phyloP scores from a whole-genome alignment of 176 grass and related monocot species.

The Zoysia pacifica region DNA sequence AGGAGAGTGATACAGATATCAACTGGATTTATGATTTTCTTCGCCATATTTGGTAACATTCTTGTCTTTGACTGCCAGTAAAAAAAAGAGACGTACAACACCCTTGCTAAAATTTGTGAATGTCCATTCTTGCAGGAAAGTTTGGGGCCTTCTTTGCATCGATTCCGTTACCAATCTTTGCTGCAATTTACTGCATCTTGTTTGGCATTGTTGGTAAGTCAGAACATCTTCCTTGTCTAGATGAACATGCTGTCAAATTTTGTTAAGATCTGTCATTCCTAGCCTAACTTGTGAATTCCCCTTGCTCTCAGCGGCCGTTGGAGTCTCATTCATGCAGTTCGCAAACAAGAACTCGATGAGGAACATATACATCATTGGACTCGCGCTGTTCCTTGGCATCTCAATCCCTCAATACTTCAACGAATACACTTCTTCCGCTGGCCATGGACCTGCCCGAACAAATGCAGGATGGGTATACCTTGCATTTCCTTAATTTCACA shows the following conservation, averaged over 20 bases:
- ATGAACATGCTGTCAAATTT: neutral
- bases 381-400: constrained; percentile 81
- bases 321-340: constrained; percentile 87
- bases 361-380: constrained; percentile 90
- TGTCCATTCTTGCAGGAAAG: constrained; percentile 61
- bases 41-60: constrained; percentile 86
- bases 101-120: constrained; percentile 35
- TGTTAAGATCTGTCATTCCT: neutral
- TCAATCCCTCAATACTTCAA: constrained; percentile 95
- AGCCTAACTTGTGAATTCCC: constrained; percentile 17
- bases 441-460: constrained; percentile 65
- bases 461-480: constrained; percentile 94
- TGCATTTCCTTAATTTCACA: neutral
- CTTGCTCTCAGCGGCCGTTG: constrained; percentile 70
- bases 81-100: neutral
- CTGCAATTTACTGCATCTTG: constrained; percentile 85
- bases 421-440: constrained; percentile 68
- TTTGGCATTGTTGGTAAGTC: constrained; percentile 92
- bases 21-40: constrained; percentile 97
- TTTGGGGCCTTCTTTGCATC: constrained; percentile 99
- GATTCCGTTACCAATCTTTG: constrained; percentile 92
- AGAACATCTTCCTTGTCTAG: neutral
- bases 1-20: constrained; percentile 92
- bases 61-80: constrained; percentile 20
- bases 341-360: constrained; percentile 92